phyloP scores from a whole-genome alignment of 2,329 filamentous ascomycete species.

The Aureobasidium zeae region DNA sequence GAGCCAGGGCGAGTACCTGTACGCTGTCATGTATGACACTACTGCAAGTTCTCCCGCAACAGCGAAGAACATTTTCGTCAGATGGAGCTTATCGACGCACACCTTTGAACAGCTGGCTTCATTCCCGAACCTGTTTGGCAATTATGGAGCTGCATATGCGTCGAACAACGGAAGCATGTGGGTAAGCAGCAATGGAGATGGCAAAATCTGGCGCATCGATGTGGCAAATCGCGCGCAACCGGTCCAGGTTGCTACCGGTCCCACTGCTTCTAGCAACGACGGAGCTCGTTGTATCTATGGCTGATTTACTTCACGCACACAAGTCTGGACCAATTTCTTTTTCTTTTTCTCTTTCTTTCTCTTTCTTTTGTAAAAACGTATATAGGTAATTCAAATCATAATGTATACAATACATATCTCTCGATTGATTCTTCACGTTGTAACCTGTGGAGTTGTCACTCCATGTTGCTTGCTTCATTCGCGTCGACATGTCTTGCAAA shows the following conservation, averaged over 20 bases:
- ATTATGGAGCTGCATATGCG: background rate
- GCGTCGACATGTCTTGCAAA: no score
- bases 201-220: slow-evolving; percentile 1
- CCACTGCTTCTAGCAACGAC: background rate
- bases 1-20: slow-evolving; percentile 1
- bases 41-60: background rate
- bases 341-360: no score
- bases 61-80: background rate
- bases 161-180: slow-evolving; percentile 2
- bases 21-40: background rate
- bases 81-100: background rate
- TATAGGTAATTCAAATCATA: no score
- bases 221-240: background rate
- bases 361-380: no score
- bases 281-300: slow-evolving; percentile 7
- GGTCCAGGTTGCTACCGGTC: background rate
- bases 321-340: no score
- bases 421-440: no score
- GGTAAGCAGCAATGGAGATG: background rate
- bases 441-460: no score
- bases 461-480: no score
- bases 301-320: no score
- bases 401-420: no score
- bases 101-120: background rate
- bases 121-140: background rate